A percentile compares a stretch with the other conserved stretches of the same genome.
phyloP scores from a whole-genome alignment of 257 asterid genomes.

The Primulina tabacum region DNA sequence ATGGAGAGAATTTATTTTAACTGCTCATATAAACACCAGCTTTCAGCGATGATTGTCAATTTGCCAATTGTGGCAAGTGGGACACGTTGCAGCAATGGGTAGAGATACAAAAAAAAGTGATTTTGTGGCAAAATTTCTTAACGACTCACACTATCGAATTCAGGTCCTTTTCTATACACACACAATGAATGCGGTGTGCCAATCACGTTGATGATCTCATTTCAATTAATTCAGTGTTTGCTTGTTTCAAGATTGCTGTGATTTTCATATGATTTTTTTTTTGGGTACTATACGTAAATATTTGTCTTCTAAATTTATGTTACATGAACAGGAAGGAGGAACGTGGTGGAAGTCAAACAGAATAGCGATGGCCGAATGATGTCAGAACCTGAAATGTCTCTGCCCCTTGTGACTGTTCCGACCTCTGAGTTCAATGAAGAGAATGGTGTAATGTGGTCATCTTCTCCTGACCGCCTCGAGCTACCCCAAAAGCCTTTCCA shows the following conservation, averaged over 20 bases:
- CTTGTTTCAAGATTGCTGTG: background rate
- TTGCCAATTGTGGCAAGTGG: background rate
- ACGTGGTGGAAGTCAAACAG: slow-evolving; percentile 50
- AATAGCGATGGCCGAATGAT: slow-evolving; percentile 50
- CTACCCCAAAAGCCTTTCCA: slow-evolving; percentile 80
- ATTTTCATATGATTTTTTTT: background rate
- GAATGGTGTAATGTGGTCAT: slow-evolving; percentile 66
- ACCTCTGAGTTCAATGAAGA: slow-evolving; percentile 63
- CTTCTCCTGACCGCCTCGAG: slow-evolving; percentile 82
- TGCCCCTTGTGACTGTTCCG: slow-evolving; percentile 74
- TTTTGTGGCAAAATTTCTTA: background rate
- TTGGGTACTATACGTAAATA: background rate
- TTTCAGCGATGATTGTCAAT: background rate
- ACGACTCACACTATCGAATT: background rate
- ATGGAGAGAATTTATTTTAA: no score
- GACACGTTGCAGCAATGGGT: no score
- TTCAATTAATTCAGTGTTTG: background rate
- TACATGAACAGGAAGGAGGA: slow-evolving; percentile 48
- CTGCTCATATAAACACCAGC: background rate
- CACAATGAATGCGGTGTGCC: background rate
- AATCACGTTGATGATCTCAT: background rate
- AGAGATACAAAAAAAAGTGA: background rate
- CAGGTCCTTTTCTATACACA: background rate
- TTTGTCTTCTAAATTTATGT: slow-evolving; percentile 8
- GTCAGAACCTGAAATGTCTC: slow-evolving; percentile 56